Evolutionary conservation across 441 rosid species (phyloP).

Genomic region (Eruca vesicaria): DNA sequence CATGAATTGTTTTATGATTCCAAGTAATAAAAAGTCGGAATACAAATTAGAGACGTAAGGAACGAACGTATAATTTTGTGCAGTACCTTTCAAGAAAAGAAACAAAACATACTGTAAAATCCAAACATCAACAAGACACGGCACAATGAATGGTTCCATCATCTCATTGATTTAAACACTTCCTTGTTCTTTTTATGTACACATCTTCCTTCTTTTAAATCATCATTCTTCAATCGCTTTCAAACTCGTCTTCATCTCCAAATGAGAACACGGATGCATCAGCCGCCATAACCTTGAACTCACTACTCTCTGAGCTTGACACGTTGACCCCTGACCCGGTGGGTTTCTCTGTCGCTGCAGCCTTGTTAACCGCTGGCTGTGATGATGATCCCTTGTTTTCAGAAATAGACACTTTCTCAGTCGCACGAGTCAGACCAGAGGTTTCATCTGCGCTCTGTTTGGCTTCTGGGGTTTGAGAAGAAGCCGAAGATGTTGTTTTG

Average conservation of each 20-base stretch:
- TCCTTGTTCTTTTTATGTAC: conserved; percentile 29
- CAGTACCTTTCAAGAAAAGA: background rate
- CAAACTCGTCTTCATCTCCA: conserved; percentile 91
- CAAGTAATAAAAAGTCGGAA: background rate
- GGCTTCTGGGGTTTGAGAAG: conserved; percentile 41
- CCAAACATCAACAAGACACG: conserved; percentile 26
- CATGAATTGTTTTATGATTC: background rate
- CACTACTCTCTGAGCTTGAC: conserved; percentile 63
- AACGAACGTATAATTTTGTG: conserved; percentile 22
- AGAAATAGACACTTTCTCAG: conserved; percentile 56
- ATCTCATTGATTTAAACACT: conserved; percentile 12
- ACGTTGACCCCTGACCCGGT: conserved; percentile 28
- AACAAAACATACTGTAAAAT: background rate
- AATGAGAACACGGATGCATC: conserved; percentile 95
- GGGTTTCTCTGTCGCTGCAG: conserved; percentile 37
- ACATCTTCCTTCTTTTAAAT: background rate
- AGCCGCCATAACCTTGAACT: conserved; percentile 96
- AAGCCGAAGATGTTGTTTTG: conserved; percentile 34
- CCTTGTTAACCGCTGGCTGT: conserved; percentile 20
- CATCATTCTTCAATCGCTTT: conserved; percentile 64
- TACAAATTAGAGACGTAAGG: background rate
- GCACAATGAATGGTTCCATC: conserved; percentile 23
- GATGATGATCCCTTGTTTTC: conserved; percentile 42
- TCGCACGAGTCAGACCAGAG: conserved; percentile 45
- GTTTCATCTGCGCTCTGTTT: conserved; percentile 46